Percentiles rank a stretch among this genome's conserved stretches.
Conservation (phyloP, 1,284 basidiomycete species). For the Mrakiaceae sp. region DNA sequence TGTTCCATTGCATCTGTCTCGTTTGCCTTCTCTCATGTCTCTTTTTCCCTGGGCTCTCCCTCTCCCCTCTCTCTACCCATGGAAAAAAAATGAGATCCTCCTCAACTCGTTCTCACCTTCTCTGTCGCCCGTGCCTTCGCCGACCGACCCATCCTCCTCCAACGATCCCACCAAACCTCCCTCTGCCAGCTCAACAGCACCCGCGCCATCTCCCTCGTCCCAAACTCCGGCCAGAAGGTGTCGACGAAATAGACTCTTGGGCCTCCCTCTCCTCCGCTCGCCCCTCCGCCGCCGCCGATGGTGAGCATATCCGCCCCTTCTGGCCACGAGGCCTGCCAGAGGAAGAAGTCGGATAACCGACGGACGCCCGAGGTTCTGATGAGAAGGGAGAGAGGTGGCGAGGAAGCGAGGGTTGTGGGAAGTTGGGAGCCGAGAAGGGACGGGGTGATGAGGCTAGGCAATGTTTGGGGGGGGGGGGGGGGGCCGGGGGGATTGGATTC, state of each 20-base stretch:
- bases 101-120: no score
- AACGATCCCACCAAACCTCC: conserved; percentile 43
- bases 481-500: not conserved
- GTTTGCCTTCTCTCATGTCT: no score
- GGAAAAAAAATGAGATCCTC: no score
- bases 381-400: conserved; percentile 78
- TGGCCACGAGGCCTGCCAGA: conserved; percentile 61
- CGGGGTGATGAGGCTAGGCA: conserved; percentile 48
- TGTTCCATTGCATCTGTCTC: no score
- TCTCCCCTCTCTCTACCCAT: no score
- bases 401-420: conserved; percentile 53
- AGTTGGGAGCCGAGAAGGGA: conserved; percentile 53
- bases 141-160: no score
- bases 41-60: no score
- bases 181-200: conserved; percentile 77
- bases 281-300: no score
- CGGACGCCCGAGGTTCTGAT: conserved; percentile 86
- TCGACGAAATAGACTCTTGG: conserved; percentile 77
- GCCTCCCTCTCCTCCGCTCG: conserved; percentile 49
- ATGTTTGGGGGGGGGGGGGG: conserved; percentile 5
- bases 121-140: no score
- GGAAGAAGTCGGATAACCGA: conserved; percentile 79
- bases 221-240: conserved; percentile 91
- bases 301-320: no score
- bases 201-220: conserved; percentile 71